A percentile compares a stretch with the other conserved stretches of the same genome.
Evolutionary conservation across 2,329 filamentous ascomycete species (phyloP).

Genomic region (Sarocladium oryzae): DNA sequence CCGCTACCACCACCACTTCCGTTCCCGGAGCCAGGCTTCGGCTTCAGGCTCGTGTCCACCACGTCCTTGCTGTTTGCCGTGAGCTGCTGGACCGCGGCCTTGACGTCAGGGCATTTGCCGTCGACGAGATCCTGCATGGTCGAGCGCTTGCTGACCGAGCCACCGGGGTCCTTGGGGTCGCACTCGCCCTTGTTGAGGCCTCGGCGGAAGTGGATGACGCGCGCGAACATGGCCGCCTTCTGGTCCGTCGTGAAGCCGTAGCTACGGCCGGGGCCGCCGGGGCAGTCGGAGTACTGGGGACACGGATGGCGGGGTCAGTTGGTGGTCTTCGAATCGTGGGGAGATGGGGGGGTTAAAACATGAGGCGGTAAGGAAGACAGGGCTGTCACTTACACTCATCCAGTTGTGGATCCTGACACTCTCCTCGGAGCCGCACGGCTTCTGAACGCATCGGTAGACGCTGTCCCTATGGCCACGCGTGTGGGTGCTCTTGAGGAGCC

Average conservation of each 20-base stretch:
- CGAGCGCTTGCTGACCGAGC: slow-evolving; percentile 12
- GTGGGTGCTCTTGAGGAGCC: slow-evolving; percentile 15
- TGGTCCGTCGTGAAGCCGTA: slow-evolving; percentile 19
- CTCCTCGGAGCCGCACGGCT: slow-evolving; percentile 10
- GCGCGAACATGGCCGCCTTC: slow-evolving; percentile 18
- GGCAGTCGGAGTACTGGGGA: background rate
- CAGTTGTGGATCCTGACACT: slow-evolving; percentile 16
- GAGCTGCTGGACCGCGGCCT: background rate
- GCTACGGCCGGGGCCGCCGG: background rate
- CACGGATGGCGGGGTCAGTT: background rate
- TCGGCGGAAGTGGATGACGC: slow-evolving; percentile 17
- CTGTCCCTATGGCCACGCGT: slow-evolving; percentile 13
- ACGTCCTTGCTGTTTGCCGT: background rate
- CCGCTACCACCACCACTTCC: background rate
- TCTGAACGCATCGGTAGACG: slow-evolving; percentile 15
- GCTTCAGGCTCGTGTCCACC: background rate
- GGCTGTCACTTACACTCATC: slow-evolving; percentile 19
- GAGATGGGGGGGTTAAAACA: background rate
- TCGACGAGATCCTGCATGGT: slow-evolving; percentile 19
- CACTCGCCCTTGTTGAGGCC: slow-evolving; percentile 17
- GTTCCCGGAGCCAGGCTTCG: background rate
- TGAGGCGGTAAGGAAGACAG: too few relatives aligned
- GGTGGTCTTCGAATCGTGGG: background rate
- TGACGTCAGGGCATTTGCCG: slow-evolving; percentile 16
- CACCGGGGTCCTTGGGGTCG: slow-evolving; percentile 10